phyloP scores from a whole-genome alignment of 495 filamentous ascomycete genomes.

The Bacidia gigantensis region DNA sequence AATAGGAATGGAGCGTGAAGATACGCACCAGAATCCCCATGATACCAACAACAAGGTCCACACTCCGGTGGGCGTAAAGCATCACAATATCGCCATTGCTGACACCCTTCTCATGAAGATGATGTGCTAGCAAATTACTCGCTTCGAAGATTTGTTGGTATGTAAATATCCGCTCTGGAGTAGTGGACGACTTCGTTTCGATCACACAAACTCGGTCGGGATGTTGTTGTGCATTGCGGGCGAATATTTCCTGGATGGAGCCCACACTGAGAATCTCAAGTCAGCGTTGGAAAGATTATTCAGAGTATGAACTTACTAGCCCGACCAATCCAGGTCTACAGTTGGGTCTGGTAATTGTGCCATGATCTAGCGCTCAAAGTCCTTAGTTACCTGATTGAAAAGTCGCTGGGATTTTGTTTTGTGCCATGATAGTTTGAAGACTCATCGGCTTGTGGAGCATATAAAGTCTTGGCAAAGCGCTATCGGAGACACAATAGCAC shows the following conservation, averaged over 20 bases:
- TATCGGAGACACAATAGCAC: no score
- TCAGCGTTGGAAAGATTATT: no score
- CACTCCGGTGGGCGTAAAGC: slow-evolving; percentile 74
- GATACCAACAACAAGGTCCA: slow-evolving; percentile 54
- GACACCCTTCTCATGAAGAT: slow-evolving; percentile 59
- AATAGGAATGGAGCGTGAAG: neutral
- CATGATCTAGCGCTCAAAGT: no score
- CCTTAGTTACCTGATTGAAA: no score
- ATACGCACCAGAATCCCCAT: slow-evolving; percentile 28
- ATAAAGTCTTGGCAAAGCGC: no score
- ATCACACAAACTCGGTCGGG: slow-evolving; percentile 71
- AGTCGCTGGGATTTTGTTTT: no score
- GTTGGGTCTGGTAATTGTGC: no score
- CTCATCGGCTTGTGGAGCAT: no score
- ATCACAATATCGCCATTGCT: slow-evolving; percentile 31
- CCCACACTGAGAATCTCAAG: no score
- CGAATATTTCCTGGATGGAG: slow-evolving; percentile 69
- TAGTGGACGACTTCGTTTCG: slow-evolving; percentile 55
- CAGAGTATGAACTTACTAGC: no score
- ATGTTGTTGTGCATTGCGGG: slow-evolving; percentile 54
- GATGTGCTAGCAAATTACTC: slow-evolving; percentile 65
- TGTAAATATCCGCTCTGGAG: slow-evolving; percentile 56
- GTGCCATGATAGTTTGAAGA: no score
- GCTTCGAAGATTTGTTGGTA: slow-evolving; percentile 83
- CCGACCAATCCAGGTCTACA: no score